Base-by-base conservation (phyloP, 176 grass and related monocot species). In the Chloris gayana region DNA sequence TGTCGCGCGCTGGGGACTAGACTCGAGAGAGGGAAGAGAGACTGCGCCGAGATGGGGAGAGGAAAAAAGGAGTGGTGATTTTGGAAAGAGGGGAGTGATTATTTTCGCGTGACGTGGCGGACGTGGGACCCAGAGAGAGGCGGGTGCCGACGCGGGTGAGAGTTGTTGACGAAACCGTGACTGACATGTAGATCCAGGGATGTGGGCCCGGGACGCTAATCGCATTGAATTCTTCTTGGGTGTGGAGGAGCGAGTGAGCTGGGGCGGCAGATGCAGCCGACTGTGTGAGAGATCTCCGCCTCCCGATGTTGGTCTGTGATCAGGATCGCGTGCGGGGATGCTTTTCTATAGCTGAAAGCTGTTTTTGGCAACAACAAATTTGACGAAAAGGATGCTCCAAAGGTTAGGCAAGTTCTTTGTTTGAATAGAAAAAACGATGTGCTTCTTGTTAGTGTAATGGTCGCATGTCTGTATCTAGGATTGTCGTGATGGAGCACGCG, bases 81-180 rank as follows among this genome's bases (percentile, higher is more conserved):
- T 80, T 74, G 49, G 57, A 46, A 72, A 34, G 25, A 17, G 51
- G 4, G 14, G 30, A 4, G 76, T 54, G 29, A 85, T 78, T 53
- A 56, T 73, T 65, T 65, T 32, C 54, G 71, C 59, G 39, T 77
- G 90, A 90, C 84, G 84, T 85, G 91, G 87, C 80, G 31, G 8
- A 18, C 58, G 81, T 84, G 91, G 86, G 84, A 12, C 87, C 73
- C 71, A 1, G 1, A 37, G 35, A 47, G 10, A 50, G 64, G 18
- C 21, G 45, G 56, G 44, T 21, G 2, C 15, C 4, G 4, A 34
- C 5, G 34, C n/a, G n/a, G 34, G 35, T 44, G 12, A 39, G 47
- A 10, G 3, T 18, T 24, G 5, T 26, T 34, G 24, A 29, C 2
- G n/a, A 47, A 38, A 5, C 0, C 1, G 0, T 6, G 0, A 3